phyloP scores from a whole-genome alignment of 2,329 filamentous ascomycete genomes.

The Cercospora sesami region DNA sequence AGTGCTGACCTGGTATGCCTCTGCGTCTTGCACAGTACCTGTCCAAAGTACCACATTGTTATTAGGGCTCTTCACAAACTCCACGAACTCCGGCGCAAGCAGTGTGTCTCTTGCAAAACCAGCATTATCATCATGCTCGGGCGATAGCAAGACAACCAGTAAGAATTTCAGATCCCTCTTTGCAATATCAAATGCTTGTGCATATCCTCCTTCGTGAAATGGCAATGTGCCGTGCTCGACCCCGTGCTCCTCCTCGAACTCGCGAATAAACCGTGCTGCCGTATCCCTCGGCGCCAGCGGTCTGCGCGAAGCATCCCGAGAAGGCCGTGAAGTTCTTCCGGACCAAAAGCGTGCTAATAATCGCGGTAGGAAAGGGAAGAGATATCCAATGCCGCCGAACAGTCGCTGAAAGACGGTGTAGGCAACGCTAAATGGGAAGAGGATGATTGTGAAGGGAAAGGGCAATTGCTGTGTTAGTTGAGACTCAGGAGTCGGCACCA shows the following conservation, averaged over 20 bases:
- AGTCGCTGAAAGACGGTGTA: constrained; percentile 69
- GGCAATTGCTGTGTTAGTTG: constrained; percentile 69
- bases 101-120: constrained; percentile 81
- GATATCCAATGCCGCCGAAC: constrained; percentile 71
- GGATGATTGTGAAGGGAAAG: constrained; percentile 72
- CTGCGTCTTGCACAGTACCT: constrained; percentile 87
- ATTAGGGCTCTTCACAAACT: constrained; percentile 70
- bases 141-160: constrained; percentile 81
- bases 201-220: constrained; percentile 86
- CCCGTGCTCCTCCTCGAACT: constrained; percentile 94
- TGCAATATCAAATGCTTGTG: constrained; percentile 83
- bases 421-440: constrained; percentile 77
- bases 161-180: constrained; percentile 91
- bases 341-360: constrained; percentile 55
- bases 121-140: constrained; percentile 90
- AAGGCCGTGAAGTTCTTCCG: constrained; percentile 57
- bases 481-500: constrained; percentile 71
- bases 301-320: constrained; percentile 64
- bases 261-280: constrained; percentile 81
- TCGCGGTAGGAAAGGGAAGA: constrained; percentile 78
- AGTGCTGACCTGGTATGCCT: constrained; percentile 89
- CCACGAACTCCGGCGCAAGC: constrained; percentile 69
- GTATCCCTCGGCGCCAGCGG: constrained; percentile 83
- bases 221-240: constrained; percentile 60
- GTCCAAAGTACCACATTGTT: constrained; percentile 89